Conservation (phyloP, 495 filamentous ascomycete genomes). For the Neurospora sp. region DNA sequence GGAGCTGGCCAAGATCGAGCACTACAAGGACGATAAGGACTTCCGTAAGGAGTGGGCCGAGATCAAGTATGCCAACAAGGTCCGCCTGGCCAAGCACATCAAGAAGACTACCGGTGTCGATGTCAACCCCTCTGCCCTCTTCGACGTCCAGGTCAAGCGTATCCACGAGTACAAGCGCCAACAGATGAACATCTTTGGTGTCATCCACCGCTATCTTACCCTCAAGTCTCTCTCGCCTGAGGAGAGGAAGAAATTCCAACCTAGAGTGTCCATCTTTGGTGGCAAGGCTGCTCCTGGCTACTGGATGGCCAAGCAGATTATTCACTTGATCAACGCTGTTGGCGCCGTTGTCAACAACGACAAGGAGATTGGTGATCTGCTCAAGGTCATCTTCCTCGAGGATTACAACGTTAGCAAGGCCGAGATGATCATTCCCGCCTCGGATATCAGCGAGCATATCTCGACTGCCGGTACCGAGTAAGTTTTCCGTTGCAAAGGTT, state of each 20-base stretch:
- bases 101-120: constrained; percentile 65
- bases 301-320: constrained; percentile 99
- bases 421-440: constrained; percentile 89
- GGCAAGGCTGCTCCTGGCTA: constrained; percentile 97
- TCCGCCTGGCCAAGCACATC: constrained; percentile 82
- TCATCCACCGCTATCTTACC: constrained; percentile 86
- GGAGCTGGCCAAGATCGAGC: constrained; percentile 71
- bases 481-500: constrained; percentile 30
- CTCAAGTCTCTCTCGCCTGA: constrained; percentile 79
- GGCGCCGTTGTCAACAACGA: constrained; percentile 89
- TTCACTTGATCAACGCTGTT: constrained; percentile 90
- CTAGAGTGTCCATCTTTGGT: constrained; percentile 94
- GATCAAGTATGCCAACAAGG: constrained; percentile 64
- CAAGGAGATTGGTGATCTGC: constrained; percentile 77
- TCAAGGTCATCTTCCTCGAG: constrained; percentile 95
- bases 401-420: constrained; percentile 99
- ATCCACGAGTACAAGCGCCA: constrained; percentile 99
- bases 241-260: constrained; percentile 77
- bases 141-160: constrained; percentile 96
- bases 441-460: constrained; percentile 96
- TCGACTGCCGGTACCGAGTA: constrained; percentile 92
- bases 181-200: constrained; percentile 97
- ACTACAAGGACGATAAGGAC: constrained; percentile 67
- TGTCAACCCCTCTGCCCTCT: constrained; percentile 81
- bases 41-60: constrained; percentile 89